phyloP scores from a whole-genome alignment of 2,329 filamentous ascomycete species.

The Scedosporium minutisporum region DNA sequence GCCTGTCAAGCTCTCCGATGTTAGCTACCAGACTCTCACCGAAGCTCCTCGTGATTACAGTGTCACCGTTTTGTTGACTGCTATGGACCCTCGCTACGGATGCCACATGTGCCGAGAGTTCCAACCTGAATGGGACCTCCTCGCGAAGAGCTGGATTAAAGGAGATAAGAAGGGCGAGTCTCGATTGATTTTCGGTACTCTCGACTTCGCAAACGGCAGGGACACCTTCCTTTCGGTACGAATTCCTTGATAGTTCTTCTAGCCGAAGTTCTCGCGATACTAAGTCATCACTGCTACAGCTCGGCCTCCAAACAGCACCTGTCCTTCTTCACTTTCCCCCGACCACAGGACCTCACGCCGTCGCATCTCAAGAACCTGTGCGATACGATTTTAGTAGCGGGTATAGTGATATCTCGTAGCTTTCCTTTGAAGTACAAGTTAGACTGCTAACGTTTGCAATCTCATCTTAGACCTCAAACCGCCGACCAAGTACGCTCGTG shows the following conservation, averaged over 20 bases:
- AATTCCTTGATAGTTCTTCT: slow-evolving; percentile 3
- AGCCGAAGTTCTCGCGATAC: not conserved
- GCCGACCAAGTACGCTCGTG: slow-evolving; percentile 74
- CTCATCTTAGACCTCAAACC: slow-evolving; percentile 49
- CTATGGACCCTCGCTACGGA: slow-evolving; percentile 71
- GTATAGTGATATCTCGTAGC: slow-evolving; percentile 35
- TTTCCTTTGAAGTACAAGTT: not conserved
- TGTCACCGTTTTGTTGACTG: slow-evolving; percentile 74
- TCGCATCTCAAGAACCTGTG: slow-evolving; percentile 54
- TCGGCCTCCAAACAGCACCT: slow-evolving; percentile 88
- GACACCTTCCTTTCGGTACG: slow-evolving; percentile 77
- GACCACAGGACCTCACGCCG: slow-evolving; percentile 71
- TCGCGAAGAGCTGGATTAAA: slow-evolving; percentile 78
- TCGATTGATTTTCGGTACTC: slow-evolving; percentile 66
- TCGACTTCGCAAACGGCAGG: slow-evolving; percentile 83
- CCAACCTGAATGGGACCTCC: slow-evolving; percentile 84
- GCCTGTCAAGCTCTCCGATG: slow-evolving; percentile 71
- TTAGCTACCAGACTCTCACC: slow-evolving; percentile 66
- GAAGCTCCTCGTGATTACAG: slow-evolving; percentile 73
- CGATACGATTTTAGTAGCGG: slow-evolving; percentile 79
- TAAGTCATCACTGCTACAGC: slow-evolving; percentile 35
- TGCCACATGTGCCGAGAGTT: slow-evolving; percentile 85
- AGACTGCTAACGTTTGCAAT: slow-evolving; percentile 2
- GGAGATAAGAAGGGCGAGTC: slow-evolving; percentile 68
- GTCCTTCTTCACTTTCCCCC: slow-evolving; percentile 77